Conservation (phyloP, 169 alveolate species). For the Babesia caballi region DNA sequence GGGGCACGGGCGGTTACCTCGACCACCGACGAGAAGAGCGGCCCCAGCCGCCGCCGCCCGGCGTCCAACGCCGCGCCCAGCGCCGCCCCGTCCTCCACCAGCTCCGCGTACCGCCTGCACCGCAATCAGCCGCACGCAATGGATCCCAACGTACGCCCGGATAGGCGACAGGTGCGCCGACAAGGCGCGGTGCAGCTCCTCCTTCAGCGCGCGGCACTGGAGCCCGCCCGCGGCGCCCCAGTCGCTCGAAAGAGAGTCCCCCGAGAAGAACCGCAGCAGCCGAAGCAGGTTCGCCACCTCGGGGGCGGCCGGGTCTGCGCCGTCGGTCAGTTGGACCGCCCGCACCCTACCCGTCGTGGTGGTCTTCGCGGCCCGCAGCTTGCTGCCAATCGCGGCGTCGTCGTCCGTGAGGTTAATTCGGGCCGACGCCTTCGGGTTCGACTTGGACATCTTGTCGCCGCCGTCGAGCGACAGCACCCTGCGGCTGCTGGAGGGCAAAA, state of each 20-base stretch:
- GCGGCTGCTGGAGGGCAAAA: background rate
- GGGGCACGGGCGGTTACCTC: slow-evolving; percentile 8
- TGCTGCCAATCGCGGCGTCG: slow-evolving; percentile 16
- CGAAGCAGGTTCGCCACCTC: slow-evolving; percentile 39
- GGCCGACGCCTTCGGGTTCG: background rate
- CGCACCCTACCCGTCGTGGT: background rate
- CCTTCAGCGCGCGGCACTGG: slow-evolving; percentile 27
- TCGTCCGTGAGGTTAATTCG: slow-evolving; percentile 35
- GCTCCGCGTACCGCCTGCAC: slow-evolving; percentile 35
- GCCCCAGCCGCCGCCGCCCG: slow-evolving; percentile 13
- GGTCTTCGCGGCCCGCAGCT: slow-evolving; percentile 50
- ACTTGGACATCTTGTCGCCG: slow-evolving; percentile 56
- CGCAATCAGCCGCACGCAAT: no score
- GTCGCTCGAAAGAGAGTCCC: background rate
- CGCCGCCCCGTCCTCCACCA: slow-evolving; percentile 12
- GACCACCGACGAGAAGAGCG: background rate
- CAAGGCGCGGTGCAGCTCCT: slow-evolving; percentile 6
- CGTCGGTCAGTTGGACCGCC: background rate
- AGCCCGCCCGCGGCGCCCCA: background rate
- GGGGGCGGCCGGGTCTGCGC: slow-evolving; percentile 9
- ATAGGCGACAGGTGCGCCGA: slow-evolving; percentile 20
- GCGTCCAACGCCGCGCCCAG: slow-evolving; percentile 3
- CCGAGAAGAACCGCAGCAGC: slow-evolving; percentile 35
- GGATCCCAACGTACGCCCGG: slow-evolving; percentile 2
- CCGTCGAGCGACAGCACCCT: slow-evolving; percentile 65